A percentile compares a stretch with the other conserved stretches of the same genome.
Conservation (phyloP, 495 filamentous ascomycete species). For the Lichina pygmaea region DNA sequence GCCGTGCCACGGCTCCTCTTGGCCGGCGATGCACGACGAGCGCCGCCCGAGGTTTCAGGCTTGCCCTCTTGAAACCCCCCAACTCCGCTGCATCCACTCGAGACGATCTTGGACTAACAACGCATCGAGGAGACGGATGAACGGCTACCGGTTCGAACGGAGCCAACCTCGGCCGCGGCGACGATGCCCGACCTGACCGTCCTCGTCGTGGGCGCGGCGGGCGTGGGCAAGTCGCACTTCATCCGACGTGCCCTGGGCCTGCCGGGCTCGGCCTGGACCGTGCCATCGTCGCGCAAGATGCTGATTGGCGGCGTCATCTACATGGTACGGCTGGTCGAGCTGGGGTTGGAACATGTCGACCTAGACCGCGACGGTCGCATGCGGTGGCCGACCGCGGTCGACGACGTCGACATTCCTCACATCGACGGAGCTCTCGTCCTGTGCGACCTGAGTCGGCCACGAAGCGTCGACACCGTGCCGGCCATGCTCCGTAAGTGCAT, state of each 20-base stretch:
- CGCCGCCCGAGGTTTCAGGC: too few relatives aligned
- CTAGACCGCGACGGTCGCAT: conserved; percentile 34
- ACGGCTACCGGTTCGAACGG: neutral
- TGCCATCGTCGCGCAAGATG: conserved; percentile 38
- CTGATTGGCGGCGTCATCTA: conserved; percentile 51
- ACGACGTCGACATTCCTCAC: conserved; percentile 7
- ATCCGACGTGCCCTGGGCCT: conserved; percentile 56
- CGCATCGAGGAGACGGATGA: neutral
- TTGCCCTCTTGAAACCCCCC: too few relatives aligned
- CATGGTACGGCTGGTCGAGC: conserved; percentile 56
- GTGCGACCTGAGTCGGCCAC: neutral
- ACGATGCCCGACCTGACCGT: conserved; percentile 49
- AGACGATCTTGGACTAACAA: neutral
- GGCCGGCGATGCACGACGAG: too few relatives aligned
- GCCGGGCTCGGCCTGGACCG: conserved; percentile 25
- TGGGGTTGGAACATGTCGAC: conserved; percentile 38
- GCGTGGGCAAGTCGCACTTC: conserved; percentile 76
- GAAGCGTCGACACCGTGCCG: neutral
- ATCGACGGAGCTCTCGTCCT: neutral
- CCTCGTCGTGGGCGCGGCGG: conserved; percentile 53
- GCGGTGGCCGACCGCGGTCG: conserved; percentile 8
- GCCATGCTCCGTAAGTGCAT: neutral
- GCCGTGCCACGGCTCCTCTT: neutral
- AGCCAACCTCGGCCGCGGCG: neutral
- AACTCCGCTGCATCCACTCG: neutral